Base-by-base conservation (phyloP, 2,329 filamentous ascomycete species). In the Fusarium agapanthi region DNA sequence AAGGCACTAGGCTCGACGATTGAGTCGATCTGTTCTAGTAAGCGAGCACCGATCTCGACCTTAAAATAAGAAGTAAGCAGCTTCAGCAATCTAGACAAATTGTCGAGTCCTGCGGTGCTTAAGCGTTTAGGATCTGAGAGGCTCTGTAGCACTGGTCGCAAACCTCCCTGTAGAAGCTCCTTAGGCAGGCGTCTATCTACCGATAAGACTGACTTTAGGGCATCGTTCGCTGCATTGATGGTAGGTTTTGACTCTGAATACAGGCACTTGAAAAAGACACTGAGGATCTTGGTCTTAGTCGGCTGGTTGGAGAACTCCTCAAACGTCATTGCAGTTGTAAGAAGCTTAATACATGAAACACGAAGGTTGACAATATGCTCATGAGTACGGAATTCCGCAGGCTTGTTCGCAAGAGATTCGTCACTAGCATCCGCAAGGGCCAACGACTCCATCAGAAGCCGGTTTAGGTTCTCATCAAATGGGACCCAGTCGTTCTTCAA, bases 51-150 rank as follows among this genome's bases (percentile, higher is more conserved):
- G 60, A 99, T 99, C 80, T 99, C 96, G 2, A 98, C 95, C 83
- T 99, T 99, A 84, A 99, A 99, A 81, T 99, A 99, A 67, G 96
- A 98, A 0, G 95, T 99, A 24, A 99, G 86, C 5, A 99, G 87
- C 72, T 96, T 95, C 67, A 99, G 83, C 4, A 99, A 87, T 43
- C 95, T 91, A 24, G 95, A 95, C 37, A 99, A 85, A 32, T 97
- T 97, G 79, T 98, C 95, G 9, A 99, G 86, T 6, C 95, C 95
- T 76, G 95, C 93, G 1, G 95, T 93, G 26, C 91, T 97, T 26
- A 99, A 86, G 64, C 95, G 92, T 80, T 97, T 94, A 0, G 95
- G 93, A 78, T 99, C 96, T 74, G 97, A 95, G 7, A 99, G 88
- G 79, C 97, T 99, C 79, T 97, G 95, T 40, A 99, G 84, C n/a